These are phyloP conservation scores for Rhypophila decipiens DNA, from an alignment of 495 filamentous ascomycete genomes.

Conservation along the genomic window DNA sequence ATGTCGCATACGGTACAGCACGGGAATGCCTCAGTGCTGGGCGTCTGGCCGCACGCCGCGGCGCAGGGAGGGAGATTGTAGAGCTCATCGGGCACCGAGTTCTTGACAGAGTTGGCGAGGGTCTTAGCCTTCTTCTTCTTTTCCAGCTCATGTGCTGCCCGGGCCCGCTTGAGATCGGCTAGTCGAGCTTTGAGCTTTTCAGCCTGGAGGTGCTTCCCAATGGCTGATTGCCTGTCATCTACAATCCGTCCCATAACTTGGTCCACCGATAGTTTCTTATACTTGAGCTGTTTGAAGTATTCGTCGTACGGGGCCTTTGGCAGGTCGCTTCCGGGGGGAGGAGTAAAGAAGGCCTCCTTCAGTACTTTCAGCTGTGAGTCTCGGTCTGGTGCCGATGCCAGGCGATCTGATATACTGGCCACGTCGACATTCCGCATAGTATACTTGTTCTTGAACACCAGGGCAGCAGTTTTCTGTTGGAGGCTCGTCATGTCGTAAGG, in stretches of 20 bases:
- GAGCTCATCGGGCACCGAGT: constrained; percentile 19
- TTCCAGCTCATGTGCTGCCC: constrained; percentile 34
- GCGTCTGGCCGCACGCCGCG: constrained; percentile 27
- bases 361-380: constrained; percentile 20
- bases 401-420: constrained; percentile 12
- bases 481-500: constrained; percentile 7
- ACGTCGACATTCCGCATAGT: no score
- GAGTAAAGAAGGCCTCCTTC: constrained; percentile 29
- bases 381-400: constrained; percentile 14
- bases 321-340: constrained; percentile 8
- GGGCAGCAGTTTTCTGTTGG: no score
- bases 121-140: constrained; percentile 29
- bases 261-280: constrained; percentile 24
- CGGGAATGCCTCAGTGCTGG: constrained; percentile 21
- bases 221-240: constrained; percentile 28
- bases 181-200: constrained; percentile 29
- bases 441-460: no score
- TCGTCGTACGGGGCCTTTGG: constrained; percentile 17
- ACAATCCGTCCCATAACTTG: constrained; percentile 31
- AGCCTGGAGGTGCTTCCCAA: constrained; percentile 27
- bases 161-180: constrained; percentile 36
- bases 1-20: constrained; percentile 37
- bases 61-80: constrained; percentile 32
- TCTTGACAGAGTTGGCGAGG: constrained; percentile 14
- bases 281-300: constrained; percentile 34